phyloP scores from a whole-genome alignment of 2,329 filamentous ascomycete species.

The Trichoderma atroviride region DNA sequence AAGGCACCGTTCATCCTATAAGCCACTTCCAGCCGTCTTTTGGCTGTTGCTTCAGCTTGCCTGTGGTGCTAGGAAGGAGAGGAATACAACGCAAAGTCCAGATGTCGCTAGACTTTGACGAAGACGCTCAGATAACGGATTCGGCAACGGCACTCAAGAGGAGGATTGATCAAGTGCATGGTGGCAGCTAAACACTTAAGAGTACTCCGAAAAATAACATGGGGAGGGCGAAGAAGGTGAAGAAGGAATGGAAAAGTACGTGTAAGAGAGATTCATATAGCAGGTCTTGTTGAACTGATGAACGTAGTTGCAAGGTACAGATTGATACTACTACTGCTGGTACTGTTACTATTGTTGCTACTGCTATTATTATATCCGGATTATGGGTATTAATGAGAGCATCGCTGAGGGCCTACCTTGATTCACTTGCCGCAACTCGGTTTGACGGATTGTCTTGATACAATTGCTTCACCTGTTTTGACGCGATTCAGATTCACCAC shows the following conservation, averaged over 20 bases:
- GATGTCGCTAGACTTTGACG: not conserved
- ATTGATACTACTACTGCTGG: no score
- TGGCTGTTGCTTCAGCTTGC: slow-evolving; percentile 53
- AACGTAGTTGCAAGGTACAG: not conserved
- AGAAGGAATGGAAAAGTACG: not conserved
- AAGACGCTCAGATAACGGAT: not conserved
- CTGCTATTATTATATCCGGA: not conserved
- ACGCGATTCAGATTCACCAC: no score
- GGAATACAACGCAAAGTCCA: slow-evolving; percentile 34
- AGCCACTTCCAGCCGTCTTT: slow-evolving; percentile 53
- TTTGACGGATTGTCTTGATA: not conserved
- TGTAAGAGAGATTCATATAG: not conserved
- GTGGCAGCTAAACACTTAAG: not conserved
- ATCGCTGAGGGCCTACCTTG: not conserved
- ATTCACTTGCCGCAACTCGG: no score
- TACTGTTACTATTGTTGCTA: no score
- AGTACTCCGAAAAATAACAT: not conserved
- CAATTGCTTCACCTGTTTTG: not conserved
- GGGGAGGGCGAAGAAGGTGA: not conserved
- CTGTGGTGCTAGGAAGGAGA: slow-evolving; percentile 50
- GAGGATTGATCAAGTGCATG: not conserved
- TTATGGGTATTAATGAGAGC: not conserved
- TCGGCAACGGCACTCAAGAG: not conserved
- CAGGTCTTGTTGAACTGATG: not conserved
- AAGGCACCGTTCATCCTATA: slow-evolving; percentile 49